A percentile compares a stretch with the other conserved stretches of the same genome.
These are phyloP conservation scores for Candida chauliodis DNA, from an alignment of 805 yeast species.

Conservation along the genomic window DNA sequence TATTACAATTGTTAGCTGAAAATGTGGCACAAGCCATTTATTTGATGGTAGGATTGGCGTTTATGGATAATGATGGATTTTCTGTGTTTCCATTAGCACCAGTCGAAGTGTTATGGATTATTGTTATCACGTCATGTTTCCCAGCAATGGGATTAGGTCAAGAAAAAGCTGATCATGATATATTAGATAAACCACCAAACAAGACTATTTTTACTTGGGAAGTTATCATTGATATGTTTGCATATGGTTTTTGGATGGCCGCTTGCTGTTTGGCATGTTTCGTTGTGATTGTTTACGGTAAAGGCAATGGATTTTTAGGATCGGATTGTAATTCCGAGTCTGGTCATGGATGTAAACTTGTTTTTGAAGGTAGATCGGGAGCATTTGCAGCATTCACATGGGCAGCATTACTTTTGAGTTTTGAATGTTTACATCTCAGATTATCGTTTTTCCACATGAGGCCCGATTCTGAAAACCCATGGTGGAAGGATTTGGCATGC, in stretches of 20 bases:
- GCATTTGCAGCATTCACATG: slow-evolving; percentile 82
- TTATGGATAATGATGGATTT: slow-evolving; percentile 54
- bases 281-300: slow-evolving; percentile 62
- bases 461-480: slow-evolving; percentile 54
- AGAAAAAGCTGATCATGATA: slow-evolving; percentile 60
- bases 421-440: slow-evolving; percentile 77
- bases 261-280: slow-evolving; percentile 64
- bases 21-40: slow-evolving; percentile 53
- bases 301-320: slow-evolving; percentile 66
- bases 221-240: slow-evolving; percentile 63
- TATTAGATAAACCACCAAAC: slow-evolving; percentile 64
- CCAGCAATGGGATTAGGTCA: slow-evolving; percentile 42
- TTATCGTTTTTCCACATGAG: slow-evolving; percentile 70
- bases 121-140: slow-evolving; percentile 34
- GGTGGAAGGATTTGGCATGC: slow-evolving; percentile 54
- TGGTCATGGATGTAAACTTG: slow-evolving; percentile 50
- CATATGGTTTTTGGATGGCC: slow-evolving; percentile 75
- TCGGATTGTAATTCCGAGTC: slow-evolving; percentile 53
- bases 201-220: slow-evolving; percentile 65
- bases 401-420: slow-evolving; percentile 77
- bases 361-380: slow-evolving; percentile 72
- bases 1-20: slow-evolving; percentile 30
- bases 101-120: slow-evolving; percentile 33
- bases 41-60: slow-evolving; percentile 71
- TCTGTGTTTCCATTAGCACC: slow-evolving; percentile 78